Percentiles rank a stretch among this genome's conserved stretches.
Evolutionary conservation across 305 asterid genomes (phyloP).

Genomic region (Fraxinus sp.): DNA sequence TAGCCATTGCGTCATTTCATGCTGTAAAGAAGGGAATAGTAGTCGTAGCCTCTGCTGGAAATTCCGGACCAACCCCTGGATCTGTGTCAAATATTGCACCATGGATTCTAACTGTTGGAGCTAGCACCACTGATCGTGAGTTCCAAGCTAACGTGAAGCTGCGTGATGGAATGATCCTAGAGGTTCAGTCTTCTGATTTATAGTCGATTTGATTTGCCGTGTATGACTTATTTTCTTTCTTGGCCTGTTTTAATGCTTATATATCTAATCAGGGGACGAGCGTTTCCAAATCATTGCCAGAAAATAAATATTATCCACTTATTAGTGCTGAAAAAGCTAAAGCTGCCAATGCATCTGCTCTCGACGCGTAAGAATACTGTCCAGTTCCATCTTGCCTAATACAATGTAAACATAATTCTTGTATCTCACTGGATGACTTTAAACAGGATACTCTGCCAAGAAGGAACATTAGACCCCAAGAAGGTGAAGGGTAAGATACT

Average conservation of each 20-base stretch:
- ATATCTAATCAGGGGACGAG: conserved; percentile 15
- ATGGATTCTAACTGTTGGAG: conserved; percentile 31
- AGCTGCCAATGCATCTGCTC: conserved; percentile 4
- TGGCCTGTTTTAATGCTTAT: too few relatives aligned
- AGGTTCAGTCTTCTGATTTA: conserved; percentile 6
- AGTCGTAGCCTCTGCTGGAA: conserved; percentile 27
- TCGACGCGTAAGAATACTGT: conserved; percentile 28
- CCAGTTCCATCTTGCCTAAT: background rate
- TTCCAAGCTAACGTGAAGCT: conserved; percentile 18
- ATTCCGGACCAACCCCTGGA: conserved; percentile 22
- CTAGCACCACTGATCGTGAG: conserved; percentile 25
- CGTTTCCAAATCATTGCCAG: conserved; percentile 10
- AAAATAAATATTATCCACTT: conserved; percentile 26
- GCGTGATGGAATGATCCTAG: conserved; percentile 15
- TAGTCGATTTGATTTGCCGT: background rate
- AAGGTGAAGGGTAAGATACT: conserved; percentile 38
- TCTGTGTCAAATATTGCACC: conserved; percentile 23
- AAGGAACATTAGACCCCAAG: conserved; percentile 33
- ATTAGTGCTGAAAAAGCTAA: conserved; percentile 26
- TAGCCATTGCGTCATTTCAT: conserved; percentile 28
- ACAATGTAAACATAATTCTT: background rate
- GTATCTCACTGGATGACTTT: background rate
- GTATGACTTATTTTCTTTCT: background rate
- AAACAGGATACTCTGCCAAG: conserved; percentile 34
- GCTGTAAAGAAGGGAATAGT: conserved; percentile 28